Evolutionary conservation across 805 yeast species (phyloP).

Genomic region (Sugiyamaella marilandica): DNA sequence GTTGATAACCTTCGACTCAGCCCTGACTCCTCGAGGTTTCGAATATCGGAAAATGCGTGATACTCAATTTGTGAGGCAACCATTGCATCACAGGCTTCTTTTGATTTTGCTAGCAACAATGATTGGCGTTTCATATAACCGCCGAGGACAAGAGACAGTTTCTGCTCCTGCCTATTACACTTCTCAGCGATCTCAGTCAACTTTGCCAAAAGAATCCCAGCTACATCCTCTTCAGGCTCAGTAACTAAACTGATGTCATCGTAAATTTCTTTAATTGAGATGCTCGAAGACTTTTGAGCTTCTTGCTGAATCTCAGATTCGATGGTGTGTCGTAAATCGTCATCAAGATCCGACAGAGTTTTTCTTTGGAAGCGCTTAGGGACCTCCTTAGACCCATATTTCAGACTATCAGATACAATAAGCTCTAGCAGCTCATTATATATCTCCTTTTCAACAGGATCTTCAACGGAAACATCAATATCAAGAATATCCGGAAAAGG

Average conservation of each 20-base stretch:
- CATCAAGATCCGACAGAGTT: constrained; percentile 23
- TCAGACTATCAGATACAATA: constrained; percentile 27
- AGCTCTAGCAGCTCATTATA: constrained; percentile 22
- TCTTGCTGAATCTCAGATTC: constrained; percentile 17
- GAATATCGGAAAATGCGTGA: constrained; percentile 17
- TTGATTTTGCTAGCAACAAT: constrained; percentile 19
- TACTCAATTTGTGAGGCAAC: constrained; percentile 10
- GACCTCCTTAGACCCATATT: constrained; percentile 20
- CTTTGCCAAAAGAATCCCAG: not conserved
- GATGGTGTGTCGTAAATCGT: constrained; percentile 11
- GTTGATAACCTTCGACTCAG: constrained; percentile 15
- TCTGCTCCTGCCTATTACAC: constrained; percentile 32
- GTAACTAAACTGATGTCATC: not conserved
- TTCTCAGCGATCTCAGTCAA: constrained; percentile 19
- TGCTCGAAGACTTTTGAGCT: not conserved
- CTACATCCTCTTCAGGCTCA: not conserved
- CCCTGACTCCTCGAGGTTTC: constrained; percentile 22
- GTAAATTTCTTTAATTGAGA: not conserved
- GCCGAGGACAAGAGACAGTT: constrained; percentile 28
- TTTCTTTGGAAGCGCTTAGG: constrained; percentile 5
- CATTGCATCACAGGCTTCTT: constrained; percentile 19
- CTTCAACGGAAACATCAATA: not conserved
- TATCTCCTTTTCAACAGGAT: constrained; percentile 12
- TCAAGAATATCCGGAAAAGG: constrained; percentile 24
- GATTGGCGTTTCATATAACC: constrained; percentile 34